Evolutionary conservation across 129 eudicot genomes (phyloP).

Genomic region (Saussurea involucrata): DNA sequence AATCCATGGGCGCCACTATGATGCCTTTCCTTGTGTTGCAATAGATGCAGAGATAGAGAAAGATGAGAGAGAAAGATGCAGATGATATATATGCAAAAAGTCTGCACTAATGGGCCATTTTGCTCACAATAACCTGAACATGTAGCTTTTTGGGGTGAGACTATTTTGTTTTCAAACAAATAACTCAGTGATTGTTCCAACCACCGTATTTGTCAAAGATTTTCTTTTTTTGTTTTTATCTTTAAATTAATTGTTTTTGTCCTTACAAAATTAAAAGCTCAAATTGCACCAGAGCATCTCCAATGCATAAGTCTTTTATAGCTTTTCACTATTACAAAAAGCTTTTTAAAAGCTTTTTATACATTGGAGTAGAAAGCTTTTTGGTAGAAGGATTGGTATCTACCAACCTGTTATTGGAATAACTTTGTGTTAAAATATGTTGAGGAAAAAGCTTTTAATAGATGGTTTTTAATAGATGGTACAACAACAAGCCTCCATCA

Average conservation of each 20-base stretch:
- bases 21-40: slow-evolving; percentile 14
- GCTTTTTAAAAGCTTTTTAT: too few relatives aligned
- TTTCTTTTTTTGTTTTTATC: neutral
- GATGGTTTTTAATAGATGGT: too few relatives aligned
- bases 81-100: slow-evolving; percentile 2
- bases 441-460: too few relatives aligned
- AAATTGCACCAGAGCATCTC: too few relatives aligned
- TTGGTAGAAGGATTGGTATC: too few relatives aligned
- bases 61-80: slow-evolving; percentile 18
- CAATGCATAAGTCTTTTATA: too few relatives aligned
- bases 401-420: too few relatives aligned
- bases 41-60: neutral
- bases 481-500: too few relatives aligned
- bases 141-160: neutral
- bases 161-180: neutral
- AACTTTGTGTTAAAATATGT: too few relatives aligned
- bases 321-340: too few relatives aligned
- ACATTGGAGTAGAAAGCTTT: too few relatives aligned
- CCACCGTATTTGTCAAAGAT: neutral
- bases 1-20: slow-evolving; percentile 18
- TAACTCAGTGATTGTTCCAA: neutral
- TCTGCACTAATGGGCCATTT: slow-evolving; percentile 15
- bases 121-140: neutral
- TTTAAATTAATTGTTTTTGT: neutral
- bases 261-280: neutral